A percentile compares a stretch with the other conserved stretches of the same genome.
phyloP scores from a whole-genome alignment of 2,329 filamentous ascomycete genomes.

The Curvularia verruculosa region DNA sequence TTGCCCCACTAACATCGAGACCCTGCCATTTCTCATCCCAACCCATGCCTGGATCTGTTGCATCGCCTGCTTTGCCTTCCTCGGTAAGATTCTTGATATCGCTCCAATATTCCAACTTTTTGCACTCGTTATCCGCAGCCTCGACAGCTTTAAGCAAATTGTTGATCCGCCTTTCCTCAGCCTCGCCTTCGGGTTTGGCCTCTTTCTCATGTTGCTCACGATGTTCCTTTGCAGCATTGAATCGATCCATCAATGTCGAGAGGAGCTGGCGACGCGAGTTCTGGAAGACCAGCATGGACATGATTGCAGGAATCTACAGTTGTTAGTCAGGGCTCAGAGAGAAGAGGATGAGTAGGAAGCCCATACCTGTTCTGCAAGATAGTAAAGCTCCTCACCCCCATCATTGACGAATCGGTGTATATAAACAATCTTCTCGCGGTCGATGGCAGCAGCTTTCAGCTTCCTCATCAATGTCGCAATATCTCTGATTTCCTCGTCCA shows the following conservation, averaged over 20 bases:
- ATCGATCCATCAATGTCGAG: conserved; percentile 64
- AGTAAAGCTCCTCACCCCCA: conserved; percentile 71
- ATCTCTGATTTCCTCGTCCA: conserved; percentile 64
- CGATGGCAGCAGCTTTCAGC: conserved; percentile 74
- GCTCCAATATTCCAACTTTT: conserved; percentile 84
- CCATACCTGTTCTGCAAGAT: conserved; percentile 67
- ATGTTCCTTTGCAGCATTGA: conserved; percentile 62
- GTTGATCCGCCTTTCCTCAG: conserved; percentile 61
- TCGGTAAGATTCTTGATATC: conserved; percentile 61
- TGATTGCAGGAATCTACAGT: conserved; percentile 43
- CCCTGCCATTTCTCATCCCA: conserved; percentile 50
- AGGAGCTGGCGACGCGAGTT: conserved; percentile 80
- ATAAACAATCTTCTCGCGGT: conserved; percentile 87
- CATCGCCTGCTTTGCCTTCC: conserved; percentile 44
- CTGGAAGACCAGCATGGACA: conserved; percentile 85
- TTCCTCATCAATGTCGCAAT: conserved; percentile 71
- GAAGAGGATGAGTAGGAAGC: background rate
- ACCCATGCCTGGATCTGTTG: conserved; percentile 39
- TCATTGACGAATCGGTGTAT: conserved; percentile 82
- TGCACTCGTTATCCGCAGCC: conserved; percentile 80
- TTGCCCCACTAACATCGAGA: conserved; percentile 45
- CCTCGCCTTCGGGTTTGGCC: conserved; percentile 53
- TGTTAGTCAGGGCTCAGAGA: conserved; percentile 19
- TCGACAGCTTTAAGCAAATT: conserved; percentile 76
- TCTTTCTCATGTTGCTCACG: conserved; percentile 54